phyloP scores from a whole-genome alignment of 2,329 filamentous ascomycete genomes.

The Ceratocystis harringtonii region DNA sequence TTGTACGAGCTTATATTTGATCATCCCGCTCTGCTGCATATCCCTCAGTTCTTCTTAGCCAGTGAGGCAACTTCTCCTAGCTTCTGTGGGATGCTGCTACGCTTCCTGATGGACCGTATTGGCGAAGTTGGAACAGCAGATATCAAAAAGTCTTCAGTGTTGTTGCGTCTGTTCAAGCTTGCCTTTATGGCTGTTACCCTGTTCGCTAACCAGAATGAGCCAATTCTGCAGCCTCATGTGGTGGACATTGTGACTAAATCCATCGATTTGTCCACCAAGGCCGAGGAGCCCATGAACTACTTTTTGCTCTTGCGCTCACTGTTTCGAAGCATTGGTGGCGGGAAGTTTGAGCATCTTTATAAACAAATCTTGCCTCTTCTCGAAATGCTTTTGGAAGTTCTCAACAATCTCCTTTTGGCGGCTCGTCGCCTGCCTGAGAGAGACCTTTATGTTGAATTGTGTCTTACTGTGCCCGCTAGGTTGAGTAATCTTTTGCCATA shows the following conservation, averaged over 20 bases:
- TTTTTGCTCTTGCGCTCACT: conserved; percentile 83
- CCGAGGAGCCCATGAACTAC: conserved; percentile 97
- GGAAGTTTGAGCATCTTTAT: conserved; percentile 93
- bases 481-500: conserved; percentile 91
- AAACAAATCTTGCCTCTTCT: conserved; percentile 93
- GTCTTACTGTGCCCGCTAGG: conserved; percentile 84
- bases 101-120: conserved; percentile 94
- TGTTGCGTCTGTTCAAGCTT: conserved; percentile 88
- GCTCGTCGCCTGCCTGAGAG: conserved; percentile 80
- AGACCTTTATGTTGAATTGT: conserved; percentile 93
- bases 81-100: conserved; percentile 94
- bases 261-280: conserved; percentile 87
- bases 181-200: conserved; percentile 99
- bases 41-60: conserved; percentile 96
- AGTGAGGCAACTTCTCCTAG: conserved; percentile 94
- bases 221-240: conserved; percentile 86
- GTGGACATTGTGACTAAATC: conserved; percentile 96
- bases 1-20: conserved; percentile 98
- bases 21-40: conserved; percentile 81
- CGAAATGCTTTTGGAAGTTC: conserved; percentile 92
- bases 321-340: conserved; percentile 92
- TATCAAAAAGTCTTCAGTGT: conserved; percentile 79
- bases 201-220: conserved; percentile 88
- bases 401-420: conserved; percentile 85
- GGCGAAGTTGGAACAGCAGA: conserved; percentile 88